phyloP scores from a whole-genome alignment of 2,329 filamentous ascomycete genomes.

The Nannizzia gypsea region DNA sequence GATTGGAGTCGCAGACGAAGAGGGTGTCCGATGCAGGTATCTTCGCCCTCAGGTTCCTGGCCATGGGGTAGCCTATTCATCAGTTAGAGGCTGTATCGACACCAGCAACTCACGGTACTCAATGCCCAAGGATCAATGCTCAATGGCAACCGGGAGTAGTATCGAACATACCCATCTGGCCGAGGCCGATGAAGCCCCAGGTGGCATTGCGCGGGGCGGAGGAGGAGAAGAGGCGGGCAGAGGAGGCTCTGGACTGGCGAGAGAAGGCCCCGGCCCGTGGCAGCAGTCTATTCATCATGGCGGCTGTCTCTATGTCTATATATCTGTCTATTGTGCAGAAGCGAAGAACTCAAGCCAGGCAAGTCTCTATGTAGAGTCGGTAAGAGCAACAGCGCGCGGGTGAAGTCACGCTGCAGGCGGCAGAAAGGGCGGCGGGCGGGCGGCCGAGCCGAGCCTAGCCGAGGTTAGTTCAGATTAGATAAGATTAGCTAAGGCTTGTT shows the following conservation, averaged over 20 bases:
- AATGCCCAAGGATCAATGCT: background rate
- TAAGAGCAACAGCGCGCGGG: too few relatives aligned
- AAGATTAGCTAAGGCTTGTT: too few relatives aligned
- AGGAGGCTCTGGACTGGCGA: background rate
- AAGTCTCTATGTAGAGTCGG: too few relatives aligned
- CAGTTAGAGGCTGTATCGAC: too few relatives aligned
- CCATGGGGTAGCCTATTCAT: slow-evolving; percentile 57
- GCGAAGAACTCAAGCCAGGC: too few relatives aligned
- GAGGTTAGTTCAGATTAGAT: background rate
- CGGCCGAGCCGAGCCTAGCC: slow-evolving; percentile 1
- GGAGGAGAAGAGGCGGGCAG: slow-evolving; percentile 34
- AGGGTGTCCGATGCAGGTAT: slow-evolving; percentile 51
- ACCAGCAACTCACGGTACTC: too few relatives aligned
- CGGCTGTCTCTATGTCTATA: background rate
- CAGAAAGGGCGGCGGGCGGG: background rate
- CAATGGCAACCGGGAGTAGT: background rate
- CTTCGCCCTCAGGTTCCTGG: slow-evolving; percentile 56
- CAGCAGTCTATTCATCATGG: background rate
- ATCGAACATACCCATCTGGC: slow-evolving; percentile 46
- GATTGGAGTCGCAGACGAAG: slow-evolving; percentile 55
- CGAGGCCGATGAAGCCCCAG: slow-evolving; percentile 50
- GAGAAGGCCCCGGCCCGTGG: background rate
- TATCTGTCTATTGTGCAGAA: background rate
- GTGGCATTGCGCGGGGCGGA: slow-evolving; percentile 36
- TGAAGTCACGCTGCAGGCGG: background rate